Evolutionary conservation across 768 basidiomycete genomes (phyloP), one percentile per base, ranked within the genome.

Genomic region (Trametes punicea): DNA sequence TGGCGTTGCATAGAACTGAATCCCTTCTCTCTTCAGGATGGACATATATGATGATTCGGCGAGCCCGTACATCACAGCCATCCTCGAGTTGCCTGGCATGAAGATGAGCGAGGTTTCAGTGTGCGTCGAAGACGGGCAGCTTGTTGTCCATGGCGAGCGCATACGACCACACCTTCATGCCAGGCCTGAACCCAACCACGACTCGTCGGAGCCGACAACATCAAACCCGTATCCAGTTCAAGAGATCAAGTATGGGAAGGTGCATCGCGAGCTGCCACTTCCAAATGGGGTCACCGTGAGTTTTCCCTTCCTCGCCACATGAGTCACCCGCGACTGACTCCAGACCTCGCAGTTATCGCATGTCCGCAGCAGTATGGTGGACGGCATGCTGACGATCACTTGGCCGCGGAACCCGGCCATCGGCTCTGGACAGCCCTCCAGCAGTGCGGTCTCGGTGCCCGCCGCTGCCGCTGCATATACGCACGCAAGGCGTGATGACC

Each of bases 211-310:
- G 34, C 39, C 51, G 53, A 54, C 50, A 21, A 39, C 51, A 20
- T 41, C 56, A 27, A 46, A 57, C 0, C 67, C 50, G 2, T 76
- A 68, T 54, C 67, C 60, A 20, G 56, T 68, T 46, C 71, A 68
- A 54, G 75, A 76, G 62, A 69, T 76, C 52, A 74, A 73, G 48
- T 76, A 74, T 42, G 75, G 75, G 44, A 62, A 62, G 50, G 76
- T 75, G 39, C 66, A 67, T 49, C 74, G 75, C 46, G 64, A 65
- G 5, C 64, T 77, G 18, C 55, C 62, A 23, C 65, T 77, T 46
- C 75, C 75, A 21, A 59, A 64, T 18, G 73, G 74, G 9, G 72
- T 71, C 13, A 68, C 74, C 65, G 75, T 69, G 31, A 62, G 68
- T 57, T 38, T 21, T 54, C 31, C 55, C 38, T 52, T 36, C 51